These are phyloP conservation scores for Trichoderma breve DNA, from an alignment of 2,329 filamentous ascomycete genomes.

Conservation along the genomic window DNA sequence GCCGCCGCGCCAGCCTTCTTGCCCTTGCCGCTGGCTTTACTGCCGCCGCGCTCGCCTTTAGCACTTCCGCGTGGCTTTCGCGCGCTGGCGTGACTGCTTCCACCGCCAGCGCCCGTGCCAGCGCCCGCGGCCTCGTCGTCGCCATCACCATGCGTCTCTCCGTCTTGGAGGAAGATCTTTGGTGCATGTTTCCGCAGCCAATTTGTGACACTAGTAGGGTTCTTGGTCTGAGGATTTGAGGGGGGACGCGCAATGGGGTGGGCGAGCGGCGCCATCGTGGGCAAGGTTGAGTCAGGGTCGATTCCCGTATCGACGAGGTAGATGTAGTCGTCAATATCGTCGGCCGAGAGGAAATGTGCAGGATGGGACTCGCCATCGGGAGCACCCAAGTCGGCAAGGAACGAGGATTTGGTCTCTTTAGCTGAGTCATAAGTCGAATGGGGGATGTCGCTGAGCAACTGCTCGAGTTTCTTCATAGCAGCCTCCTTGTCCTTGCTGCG, in stretches of 20 bases:
- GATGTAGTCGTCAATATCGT: slow-evolving; percentile 73
- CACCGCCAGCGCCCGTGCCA: not conserved
- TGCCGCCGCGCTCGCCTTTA: slow-evolving; percentile 34
- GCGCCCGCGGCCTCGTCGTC: slow-evolving; percentile 36
- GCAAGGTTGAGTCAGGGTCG: slow-evolving; percentile 44
- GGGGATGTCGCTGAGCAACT: slow-evolving; percentile 52
- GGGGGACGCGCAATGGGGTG: slow-evolving; percentile 38
- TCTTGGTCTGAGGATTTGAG: slow-evolving; percentile 50
- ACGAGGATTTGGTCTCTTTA: slow-evolving; percentile 61
- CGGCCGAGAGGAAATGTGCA: slow-evolving; percentile 64
- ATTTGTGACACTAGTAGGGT: slow-evolving; percentile 91
- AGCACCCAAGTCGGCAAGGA: slow-evolving; percentile 49
- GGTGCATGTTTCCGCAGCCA: slow-evolving; percentile 87
- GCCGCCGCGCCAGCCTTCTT: slow-evolving; percentile 35
- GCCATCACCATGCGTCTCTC: slow-evolving; percentile 41
- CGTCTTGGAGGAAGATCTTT: slow-evolving; percentile 79
- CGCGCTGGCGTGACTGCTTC: slow-evolving; percentile 28
- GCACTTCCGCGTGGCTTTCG: slow-evolving; percentile 38
- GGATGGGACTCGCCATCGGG: slow-evolving; percentile 55
- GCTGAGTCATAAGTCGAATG: slow-evolving; percentile 53
- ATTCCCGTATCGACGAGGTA: slow-evolving; percentile 58
- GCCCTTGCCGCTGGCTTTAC: slow-evolving; percentile 42
- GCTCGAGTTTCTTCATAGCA: slow-evolving; percentile 48
- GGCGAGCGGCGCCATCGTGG: slow-evolving; percentile 52
- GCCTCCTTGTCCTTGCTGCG: slow-evolving; percentile 41